Conservation (phyloP, 2,329 filamentous ascomycete genomes). For the Rasamsonia emersonii region DNA sequence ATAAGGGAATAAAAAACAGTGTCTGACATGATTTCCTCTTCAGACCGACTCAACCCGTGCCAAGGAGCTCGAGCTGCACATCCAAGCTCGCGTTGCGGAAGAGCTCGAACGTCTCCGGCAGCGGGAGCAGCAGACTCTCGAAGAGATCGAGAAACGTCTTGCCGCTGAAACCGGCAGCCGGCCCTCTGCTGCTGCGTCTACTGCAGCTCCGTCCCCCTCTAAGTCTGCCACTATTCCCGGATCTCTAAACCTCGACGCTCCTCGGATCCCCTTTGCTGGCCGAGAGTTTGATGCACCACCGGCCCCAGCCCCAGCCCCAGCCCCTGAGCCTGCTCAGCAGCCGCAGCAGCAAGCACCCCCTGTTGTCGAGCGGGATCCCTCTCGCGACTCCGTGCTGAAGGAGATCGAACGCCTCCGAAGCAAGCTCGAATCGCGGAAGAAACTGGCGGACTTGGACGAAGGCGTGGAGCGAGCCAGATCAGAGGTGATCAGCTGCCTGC, state of each 20-base stretch:
- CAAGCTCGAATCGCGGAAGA: conserved; percentile 55
- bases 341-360: conserved; percentile 12
- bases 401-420: conserved; percentile 49
- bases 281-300: conserved; percentile 20
- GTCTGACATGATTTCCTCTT: conserved; percentile 1
- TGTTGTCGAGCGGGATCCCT: conserved; percentile 36
- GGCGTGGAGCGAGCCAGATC: conserved; percentile 65
- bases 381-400: conserved; percentile 44
- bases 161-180: conserved; percentile 23
- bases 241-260: conserved; percentile 32
- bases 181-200: conserved; percentile 18
- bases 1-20: conserved; percentile 2
- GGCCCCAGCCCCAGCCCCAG: conserved; percentile 6
- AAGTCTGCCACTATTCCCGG: conserved; percentile 12
- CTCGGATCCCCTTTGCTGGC: conserved; percentile 35
- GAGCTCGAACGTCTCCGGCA: conserved; percentile 75
- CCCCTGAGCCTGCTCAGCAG: conserved; percentile 13
- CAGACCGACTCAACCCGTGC: conserved; percentile 84
- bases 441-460: conserved; percentile 57
- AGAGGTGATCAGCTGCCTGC: conserved; percentile 70
- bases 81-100: conserved; percentile 75
- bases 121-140: conserved; percentile 60
- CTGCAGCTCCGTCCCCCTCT: conserved; percentile 16
- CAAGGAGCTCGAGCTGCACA: conserved; percentile 73
- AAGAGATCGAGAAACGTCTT: conserved; percentile 57